Conservation (phyloP, 2,329 filamentous ascomycete species). For the Neofusicoccum parvum region DNA sequence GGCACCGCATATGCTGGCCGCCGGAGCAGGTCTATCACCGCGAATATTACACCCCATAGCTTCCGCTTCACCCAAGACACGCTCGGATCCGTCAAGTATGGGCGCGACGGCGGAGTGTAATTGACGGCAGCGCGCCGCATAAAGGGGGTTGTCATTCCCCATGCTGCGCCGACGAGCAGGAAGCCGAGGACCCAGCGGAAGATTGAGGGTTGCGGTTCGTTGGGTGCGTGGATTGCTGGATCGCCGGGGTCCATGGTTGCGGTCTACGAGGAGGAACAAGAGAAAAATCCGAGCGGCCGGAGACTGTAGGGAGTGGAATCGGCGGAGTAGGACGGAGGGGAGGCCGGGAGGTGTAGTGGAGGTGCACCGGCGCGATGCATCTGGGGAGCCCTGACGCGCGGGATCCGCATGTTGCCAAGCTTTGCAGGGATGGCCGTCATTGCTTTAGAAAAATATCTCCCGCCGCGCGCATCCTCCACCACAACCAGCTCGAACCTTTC, state of each 20-base stretch:
- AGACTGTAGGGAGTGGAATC: neutral
- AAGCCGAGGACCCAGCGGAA: slow-evolving; percentile 89
- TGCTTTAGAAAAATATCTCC: slow-evolving; percentile 21
- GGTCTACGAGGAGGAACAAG: neutral
- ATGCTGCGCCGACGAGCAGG: slow-evolving; percentile 85
- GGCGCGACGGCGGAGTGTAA: slow-evolving; percentile 59
- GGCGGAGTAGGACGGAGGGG: neutral
- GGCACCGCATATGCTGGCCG: slow-evolving; percentile 86
- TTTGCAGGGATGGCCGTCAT: slow-evolving; percentile 10
- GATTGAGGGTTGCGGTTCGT: slow-evolving; percentile 43
- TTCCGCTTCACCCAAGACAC: slow-evolving; percentile 61
- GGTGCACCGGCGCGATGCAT: neutral
- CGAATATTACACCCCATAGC: slow-evolving; percentile 68
- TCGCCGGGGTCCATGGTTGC: slow-evolving; percentile 9
- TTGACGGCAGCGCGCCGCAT: slow-evolving; percentile 82
- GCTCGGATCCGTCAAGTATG: slow-evolving; percentile 36
- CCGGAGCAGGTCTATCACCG: slow-evolving; percentile 73
- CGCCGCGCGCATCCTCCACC: slow-evolving; percentile 1
- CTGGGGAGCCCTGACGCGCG: neutral
- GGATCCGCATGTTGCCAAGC: slow-evolving; percentile 3
- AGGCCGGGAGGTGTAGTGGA: neutral
- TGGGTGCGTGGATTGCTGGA: neutral
- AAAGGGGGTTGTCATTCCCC: slow-evolving; percentile 88
- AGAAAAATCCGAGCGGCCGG: neutral
- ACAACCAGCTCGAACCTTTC: neutral